A percentile compares a stretch with the other conserved stretches of the same genome.
Evolutionary conservation across 2,329 filamentous ascomycete species (phyloP).

Genomic region (Hirsutella thompsonii): DNA sequence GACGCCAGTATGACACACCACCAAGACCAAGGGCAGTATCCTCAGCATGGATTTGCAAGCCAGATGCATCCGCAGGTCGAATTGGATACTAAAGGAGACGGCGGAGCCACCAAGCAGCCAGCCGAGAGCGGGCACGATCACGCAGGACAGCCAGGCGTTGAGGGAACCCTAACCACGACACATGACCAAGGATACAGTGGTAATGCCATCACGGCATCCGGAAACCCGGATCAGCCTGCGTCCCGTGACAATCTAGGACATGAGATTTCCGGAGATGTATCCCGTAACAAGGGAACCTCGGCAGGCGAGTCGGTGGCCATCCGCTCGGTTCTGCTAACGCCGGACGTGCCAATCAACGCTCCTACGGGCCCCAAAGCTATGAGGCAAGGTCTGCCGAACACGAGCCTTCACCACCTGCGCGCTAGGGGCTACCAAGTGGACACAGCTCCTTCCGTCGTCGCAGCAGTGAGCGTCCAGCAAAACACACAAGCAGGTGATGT

Average conservation of each 20-base stretch:
- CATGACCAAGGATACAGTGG: constrained; percentile 5
- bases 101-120: constrained; percentile 16
- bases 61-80: constrained; percentile 10
- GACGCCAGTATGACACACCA: constrained; percentile 19
- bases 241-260: constrained; percentile 18
- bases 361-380: constrained; percentile 92
- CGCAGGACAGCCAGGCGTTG: constrained; percentile 9
- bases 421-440: constrained; percentile 36
- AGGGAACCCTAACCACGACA: constrained; percentile 5
- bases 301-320: constrained; percentile 13
- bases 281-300: constrained; percentile 3
- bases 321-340: constrained; percentile 19
- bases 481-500: constrained; percentile 7
- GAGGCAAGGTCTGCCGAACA: constrained; percentile 78
- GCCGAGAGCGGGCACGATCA: constrained; percentile 27
- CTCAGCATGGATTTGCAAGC: constrained; percentile 13
- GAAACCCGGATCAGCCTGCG: constrained; percentile 9
- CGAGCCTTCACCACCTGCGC: constrained; percentile 54
- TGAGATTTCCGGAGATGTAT: constrained; percentile 11
- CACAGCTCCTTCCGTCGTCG: constrained; percentile 14
- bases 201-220: constrained; percentile 8
- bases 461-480: not conserved
- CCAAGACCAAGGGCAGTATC: constrained; percentile 19
- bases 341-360: constrained; percentile 50
- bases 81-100: constrained; percentile 5